Evolutionary conservation across 495 filamentous ascomycete species (phyloP).

Genomic region (Hapsidospora chrysogenum): DNA sequence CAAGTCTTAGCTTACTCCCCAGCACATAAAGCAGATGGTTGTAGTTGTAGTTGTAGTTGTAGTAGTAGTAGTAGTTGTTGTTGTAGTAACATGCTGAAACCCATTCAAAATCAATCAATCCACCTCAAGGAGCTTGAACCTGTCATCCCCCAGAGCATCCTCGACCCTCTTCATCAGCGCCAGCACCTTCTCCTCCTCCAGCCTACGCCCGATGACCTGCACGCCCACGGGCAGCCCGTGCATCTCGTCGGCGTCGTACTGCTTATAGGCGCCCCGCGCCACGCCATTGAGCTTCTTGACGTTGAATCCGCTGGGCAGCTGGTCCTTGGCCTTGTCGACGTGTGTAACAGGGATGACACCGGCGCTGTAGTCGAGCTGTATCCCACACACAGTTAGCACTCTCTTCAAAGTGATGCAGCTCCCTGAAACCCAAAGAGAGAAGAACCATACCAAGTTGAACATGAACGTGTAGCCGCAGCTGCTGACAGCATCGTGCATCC

Average conservation of each 20-base stretch:
- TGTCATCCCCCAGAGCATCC: constrained; percentile 47
- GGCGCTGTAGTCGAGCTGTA: constrained; percentile 64
- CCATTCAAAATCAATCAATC: too few species aligned
- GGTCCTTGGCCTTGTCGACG: constrained; percentile 55
- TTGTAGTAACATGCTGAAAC: too few species aligned
- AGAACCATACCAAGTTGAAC: constrained; percentile 57
- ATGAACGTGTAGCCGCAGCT: constrained; percentile 93
- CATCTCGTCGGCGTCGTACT: constrained; percentile 75
- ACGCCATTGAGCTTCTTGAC: constrained; percentile 57
- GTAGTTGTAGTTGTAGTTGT: too few species aligned
- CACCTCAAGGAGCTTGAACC: constrained; percentile 45
- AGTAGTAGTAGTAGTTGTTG: too few species aligned
- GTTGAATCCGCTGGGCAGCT: constrained; percentile 38
- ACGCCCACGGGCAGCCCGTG: constrained; percentile 74
- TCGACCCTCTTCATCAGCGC: constrained; percentile 70
- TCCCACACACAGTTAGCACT: constrained; percentile 1
- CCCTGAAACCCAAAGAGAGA: not conserved
- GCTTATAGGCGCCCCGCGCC: constrained; percentile 67
- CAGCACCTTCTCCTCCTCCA: constrained; percentile 88
- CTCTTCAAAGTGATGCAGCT: not conserved
- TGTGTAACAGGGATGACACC: constrained; percentile 80
- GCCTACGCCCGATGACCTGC: constrained; percentile 67
- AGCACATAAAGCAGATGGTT: constrained; percentile 10
- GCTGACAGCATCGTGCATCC: constrained; percentile 72
- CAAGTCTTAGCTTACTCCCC: not conserved